Evolutionary conservation across 208 protist species (phyloP).

Genomic region (Trichomonas tenax): DNA sequence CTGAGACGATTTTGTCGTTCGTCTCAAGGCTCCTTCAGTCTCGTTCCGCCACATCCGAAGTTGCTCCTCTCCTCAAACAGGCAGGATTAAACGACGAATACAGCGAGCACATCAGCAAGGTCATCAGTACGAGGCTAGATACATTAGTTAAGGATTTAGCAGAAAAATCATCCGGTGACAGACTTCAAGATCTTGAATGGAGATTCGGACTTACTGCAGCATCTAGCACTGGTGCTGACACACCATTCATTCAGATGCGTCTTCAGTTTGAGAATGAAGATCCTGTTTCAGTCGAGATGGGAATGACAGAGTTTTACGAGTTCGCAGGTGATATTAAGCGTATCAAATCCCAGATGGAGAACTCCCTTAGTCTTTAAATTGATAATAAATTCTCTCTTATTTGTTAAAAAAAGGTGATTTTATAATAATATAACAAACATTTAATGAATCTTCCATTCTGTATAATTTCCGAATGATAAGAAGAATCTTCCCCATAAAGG

Average conservation of each 20-base stretch:
- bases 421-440: not conserved
- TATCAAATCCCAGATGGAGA: not conserved
- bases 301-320: constrained; percentile 16
- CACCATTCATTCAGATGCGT: not conserved
- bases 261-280: not conserved
- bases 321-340: not conserved
- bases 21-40: not conserved
- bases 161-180: not conserved
- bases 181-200: not conserved
- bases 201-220: not conserved
- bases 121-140: not conserved
- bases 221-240: not conserved
- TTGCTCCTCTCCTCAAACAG: not conserved
- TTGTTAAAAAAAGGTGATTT: no score
- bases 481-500: not conserved
- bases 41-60: not conserved
- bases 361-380: not conserved
- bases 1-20: not conserved
- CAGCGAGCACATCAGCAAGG: not conserved
- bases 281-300: not conserved
- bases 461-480: not conserved
- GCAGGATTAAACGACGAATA: not conserved
- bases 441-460: not conserved
- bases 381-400: no score
- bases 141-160: not conserved